Evolutionary conservation across 2,329 filamentous ascomycete genomes (phyloP).

Genomic region (Sclerotinia borealis): DNA sequence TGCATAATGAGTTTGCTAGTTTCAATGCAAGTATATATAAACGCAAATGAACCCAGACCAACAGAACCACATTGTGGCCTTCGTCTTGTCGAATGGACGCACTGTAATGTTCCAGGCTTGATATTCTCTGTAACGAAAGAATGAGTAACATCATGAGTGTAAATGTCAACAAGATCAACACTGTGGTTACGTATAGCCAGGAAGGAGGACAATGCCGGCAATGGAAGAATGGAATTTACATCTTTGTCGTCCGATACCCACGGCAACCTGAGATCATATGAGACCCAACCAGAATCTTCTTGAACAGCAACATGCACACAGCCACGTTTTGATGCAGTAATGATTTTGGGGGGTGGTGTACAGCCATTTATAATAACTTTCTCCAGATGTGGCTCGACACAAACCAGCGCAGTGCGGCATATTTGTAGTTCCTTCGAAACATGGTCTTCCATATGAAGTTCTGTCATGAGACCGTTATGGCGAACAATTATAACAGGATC

Average conservation of each 20-base stretch:
- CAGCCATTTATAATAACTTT: constrained; percentile 25
- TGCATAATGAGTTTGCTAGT: constrained; percentile 59
- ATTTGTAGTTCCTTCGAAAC: constrained; percentile 41
- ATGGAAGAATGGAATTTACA: constrained; percentile 50
- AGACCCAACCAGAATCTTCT: constrained; percentile 43
- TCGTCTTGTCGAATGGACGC: constrained; percentile 48
- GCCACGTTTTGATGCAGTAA: constrained; percentile 46
- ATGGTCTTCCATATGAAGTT: constrained; percentile 44
- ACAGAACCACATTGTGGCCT: constrained; percentile 48
- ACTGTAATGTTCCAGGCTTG: constrained; percentile 52
- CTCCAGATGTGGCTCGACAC: constrained; percentile 33
- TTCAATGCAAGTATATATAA: constrained; percentile 56
- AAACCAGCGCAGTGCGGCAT: constrained; percentile 46
- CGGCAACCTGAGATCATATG: constrained; percentile 37
- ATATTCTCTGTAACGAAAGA: constrained; percentile 55
- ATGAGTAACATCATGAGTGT: constrained; percentile 49
- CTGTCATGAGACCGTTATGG: constrained; percentile 56
- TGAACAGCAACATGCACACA: constrained; percentile 44
- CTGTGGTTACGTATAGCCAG: constrained; percentile 52
- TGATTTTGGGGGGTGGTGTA: constrained; percentile 33
- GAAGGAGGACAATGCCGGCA: constrained; percentile 53
- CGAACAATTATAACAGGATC: constrained; percentile 55
- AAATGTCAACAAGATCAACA: constrained; percentile 57
- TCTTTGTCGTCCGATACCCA: constrained; percentile 37
- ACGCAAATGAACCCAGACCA: constrained; percentile 55